These are phyloP conservation scores for Neofusicoccum kwambonambiense DNA, from an alignment of 2,329 filamentous ascomycete genomes.

Conservation along the genomic window DNA sequence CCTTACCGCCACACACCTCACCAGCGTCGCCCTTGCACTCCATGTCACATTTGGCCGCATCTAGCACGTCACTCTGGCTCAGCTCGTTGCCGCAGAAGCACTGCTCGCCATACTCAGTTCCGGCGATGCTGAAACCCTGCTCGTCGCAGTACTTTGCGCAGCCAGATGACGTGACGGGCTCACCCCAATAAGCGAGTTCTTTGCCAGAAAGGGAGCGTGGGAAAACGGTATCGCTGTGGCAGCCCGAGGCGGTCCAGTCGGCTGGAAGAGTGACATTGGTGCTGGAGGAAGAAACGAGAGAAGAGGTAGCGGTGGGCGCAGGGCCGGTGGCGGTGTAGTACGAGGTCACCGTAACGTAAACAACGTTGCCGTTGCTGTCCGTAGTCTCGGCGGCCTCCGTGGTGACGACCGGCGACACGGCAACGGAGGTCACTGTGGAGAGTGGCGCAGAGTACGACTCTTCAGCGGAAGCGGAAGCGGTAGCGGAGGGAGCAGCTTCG, in stretches of 20 bases:
- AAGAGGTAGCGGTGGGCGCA: constrained; percentile 4
- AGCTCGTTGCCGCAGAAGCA: constrained; percentile 24
- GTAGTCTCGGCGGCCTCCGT: neutral
- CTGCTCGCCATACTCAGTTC: constrained; percentile 28
- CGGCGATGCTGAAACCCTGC: constrained; percentile 33
- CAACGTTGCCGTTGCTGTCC: constrained; percentile 1
- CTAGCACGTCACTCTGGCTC: constrained; percentile 14
- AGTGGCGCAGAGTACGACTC: neutral
- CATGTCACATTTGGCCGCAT: constrained; percentile 14
- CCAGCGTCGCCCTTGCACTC: constrained; percentile 8
- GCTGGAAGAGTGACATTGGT: neutral
- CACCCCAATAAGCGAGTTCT: constrained; percentile 9
- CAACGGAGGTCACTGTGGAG: neutral
- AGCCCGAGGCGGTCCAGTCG: constrained; percentile 4
- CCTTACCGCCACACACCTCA: constrained; percentile 10
- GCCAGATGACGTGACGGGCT: constrained; percentile 12
- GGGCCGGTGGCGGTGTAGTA: constrained; percentile 5
- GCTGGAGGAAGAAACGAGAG: neutral
- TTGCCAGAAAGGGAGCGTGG: constrained; percentile 11
- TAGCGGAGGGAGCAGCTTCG: neutral
- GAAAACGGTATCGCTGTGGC: constrained; percentile 12
- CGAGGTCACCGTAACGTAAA: constrained; percentile 4
- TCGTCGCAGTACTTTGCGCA: constrained; percentile 31
- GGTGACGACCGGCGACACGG: constrained; percentile 14
- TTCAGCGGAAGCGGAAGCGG: neutral